These are phyloP conservation scores for Inonotus obliquus DNA, from an alignment of 1,284 basidiomycete species.

Conservation along the genomic window DNA sequence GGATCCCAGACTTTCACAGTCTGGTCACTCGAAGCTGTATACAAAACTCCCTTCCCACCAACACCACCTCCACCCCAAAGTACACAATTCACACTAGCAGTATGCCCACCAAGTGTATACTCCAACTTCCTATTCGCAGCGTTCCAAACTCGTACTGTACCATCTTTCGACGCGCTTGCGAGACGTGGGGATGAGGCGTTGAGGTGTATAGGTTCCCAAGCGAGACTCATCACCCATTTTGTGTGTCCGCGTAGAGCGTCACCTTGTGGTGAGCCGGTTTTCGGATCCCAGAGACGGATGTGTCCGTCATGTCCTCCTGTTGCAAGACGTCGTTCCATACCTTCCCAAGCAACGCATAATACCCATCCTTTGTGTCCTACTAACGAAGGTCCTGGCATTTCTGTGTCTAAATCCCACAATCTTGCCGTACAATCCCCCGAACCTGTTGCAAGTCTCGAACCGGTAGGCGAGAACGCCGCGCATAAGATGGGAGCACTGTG, in stretches of 20 bases:
- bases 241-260: constrained; percentile 88
- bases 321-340: constrained; percentile 83
- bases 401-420: constrained; percentile 93
- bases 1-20: constrained; percentile 95
- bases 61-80: constrained; percentile 87
- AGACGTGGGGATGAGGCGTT: constrained; percentile 77
- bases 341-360: constrained; percentile 96
- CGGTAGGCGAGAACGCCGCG: constrained; percentile 93
- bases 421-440: constrained; percentile 93
- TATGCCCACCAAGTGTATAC: constrained; percentile 90
- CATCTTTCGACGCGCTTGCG: constrained; percentile 94
- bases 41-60: constrained; percentile 71
- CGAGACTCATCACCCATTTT: constrained; percentile 96
- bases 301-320: constrained; percentile 92
- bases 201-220: constrained; percentile 97
- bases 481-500: constrained; percentile 94
- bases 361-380: constrained; percentile 94
- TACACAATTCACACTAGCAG: constrained; percentile 92
- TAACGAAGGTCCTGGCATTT: constrained; percentile 86
- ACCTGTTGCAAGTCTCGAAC: constrained; percentile 87
- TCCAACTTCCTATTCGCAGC: constrained; percentile 68
- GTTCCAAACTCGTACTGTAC: constrained; percentile 93
- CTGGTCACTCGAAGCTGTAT: constrained; percentile 92
- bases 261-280: constrained; percentile 79
- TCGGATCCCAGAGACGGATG: constrained; percentile 87